Evolutionary conservation across 2,329 filamentous ascomycete genomes (phyloP), one percentile per base, ranked within the genome.

Genomic region (Penicillium sp.): DNA sequence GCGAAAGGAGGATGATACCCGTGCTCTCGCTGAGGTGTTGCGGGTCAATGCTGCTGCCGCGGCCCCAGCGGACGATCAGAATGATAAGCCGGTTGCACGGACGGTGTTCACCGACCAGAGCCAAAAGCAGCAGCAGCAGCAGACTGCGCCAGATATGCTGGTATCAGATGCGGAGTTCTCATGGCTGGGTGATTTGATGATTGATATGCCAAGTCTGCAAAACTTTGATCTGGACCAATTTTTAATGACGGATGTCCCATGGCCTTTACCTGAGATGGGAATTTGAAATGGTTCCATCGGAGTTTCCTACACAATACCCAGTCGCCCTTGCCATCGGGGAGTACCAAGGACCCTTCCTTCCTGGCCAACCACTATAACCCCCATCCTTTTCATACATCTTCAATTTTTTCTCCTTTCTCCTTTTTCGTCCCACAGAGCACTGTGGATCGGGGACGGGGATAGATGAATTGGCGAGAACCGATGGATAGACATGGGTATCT

Each of bases 201-300:
- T 76, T 19, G 79, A 82, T 57, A 70, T 81, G 52, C 77, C 77
- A 0, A 75, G 73, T 42, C 64, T 81, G 21, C 74, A 77, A 42
- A 74, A 78, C 31, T 72, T 79, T 47, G 77, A 81, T 60, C 60
- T 81, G 27, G 79, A 80, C 36, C 73, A 76, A 27, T 75, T 79
- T 38, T 66, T 79, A 2, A 64, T 62, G 57, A 70, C 68, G 38
- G 68, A 70, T 60, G 69, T 68, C 4, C 61, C 64, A 33, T 70
- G 66, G 63, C 67, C 67, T 29, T 58, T 67, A 43, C 63, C 68
- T 39, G 65, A 69, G 54, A 68, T 66, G 62, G 66, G 69, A 17
- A 66, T 70, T 48, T 70, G 57, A 50, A 9, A 6, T 36, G 31
- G 38, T 33, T 31, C 2, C 2, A 48, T 47, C 19, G 44, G 13